Evolutionary conservation across 2,329 filamentous ascomycete genomes (phyloP), one percentile per base, ranked within the genome.

Genomic region (Pyrenophora tritici-repentis): DNA sequence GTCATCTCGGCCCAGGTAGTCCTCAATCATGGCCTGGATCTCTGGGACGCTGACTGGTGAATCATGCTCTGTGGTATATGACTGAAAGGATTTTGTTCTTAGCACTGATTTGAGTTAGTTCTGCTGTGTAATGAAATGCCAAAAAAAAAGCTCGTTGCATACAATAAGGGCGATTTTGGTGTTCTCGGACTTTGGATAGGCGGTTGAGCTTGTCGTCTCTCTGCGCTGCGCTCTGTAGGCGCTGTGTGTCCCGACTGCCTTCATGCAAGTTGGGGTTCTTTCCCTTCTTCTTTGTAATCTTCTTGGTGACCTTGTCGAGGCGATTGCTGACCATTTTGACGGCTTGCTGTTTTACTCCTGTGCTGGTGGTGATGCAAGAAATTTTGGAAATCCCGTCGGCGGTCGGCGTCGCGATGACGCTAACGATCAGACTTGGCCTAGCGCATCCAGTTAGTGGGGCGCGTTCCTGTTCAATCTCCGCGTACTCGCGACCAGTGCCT

Each of bases 201-300:
- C 87, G 88, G 61, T 85, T 85, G 31, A 99, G 81, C 70, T 90
- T 90, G 65, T 94, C 87, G 67, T 97, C 92, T 73, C 94, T 83
- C 58, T 87, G 83, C 55, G 85, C 84, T 16, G 94, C 94, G 65
- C 86, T 84, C 71, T 91, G 88, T 57, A 97, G 79, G 43, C 90
- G 84, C 67, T 88, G 84, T 3, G 91, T 89, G 78, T 97, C 90
- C 61, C 94, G 83, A 54, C 91, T 96, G 72, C 91, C 91, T 74
- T 91, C 88, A 69, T 97, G 93, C 17, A 97, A 81, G 10, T 87
- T 82, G 24, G 87, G 86, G 39, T 90, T 82, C 33, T 86, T 85
- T 59, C 86, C 85, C 61, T 88, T 86, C 82, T 97, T 97, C 79
- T 96, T 96, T 29, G 86, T 79, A 59, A 97, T 93, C 59, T 91